These are phyloP conservation scores for Sphaerobolus stellatus DNA, from an alignment of 1,284 basidiomycete genomes.

Conservation along the genomic window DNA sequence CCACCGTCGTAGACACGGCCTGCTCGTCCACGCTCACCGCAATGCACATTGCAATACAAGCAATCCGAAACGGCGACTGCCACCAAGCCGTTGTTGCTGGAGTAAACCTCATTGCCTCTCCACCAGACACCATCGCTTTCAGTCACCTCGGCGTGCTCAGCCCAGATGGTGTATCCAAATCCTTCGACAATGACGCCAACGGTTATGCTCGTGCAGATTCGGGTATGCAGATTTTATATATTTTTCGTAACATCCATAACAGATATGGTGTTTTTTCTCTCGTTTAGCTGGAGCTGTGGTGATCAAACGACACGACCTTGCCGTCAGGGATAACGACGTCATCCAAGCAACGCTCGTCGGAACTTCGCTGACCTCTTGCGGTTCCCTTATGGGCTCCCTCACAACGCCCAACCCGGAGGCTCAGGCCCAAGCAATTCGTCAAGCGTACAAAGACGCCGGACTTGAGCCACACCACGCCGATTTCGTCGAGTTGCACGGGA, in stretches of 20 bases:
- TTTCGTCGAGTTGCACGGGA: slow-evolving; percentile 20
- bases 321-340: slow-evolving; percentile 23
- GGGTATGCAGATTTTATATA: not conserved
- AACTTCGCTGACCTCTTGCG: slow-evolving; percentile 30
- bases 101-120: slow-evolving; percentile 28
- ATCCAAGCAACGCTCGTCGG: slow-evolving; percentile 31
- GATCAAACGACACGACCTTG: slow-evolving; percentile 30
- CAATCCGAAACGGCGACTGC: slow-evolving; percentile 17
- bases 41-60: slow-evolving; percentile 19
- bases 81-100: slow-evolving; percentile 20
- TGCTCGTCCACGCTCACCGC: slow-evolving; percentile 18
- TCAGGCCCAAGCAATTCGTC: slow-evolving; percentile 29
- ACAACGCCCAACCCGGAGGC: slow-evolving; percentile 34
- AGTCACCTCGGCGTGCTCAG: slow-evolving; percentile 30
- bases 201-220: not conserved
- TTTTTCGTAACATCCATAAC: not conserved
- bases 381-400: slow-evolving; percentile 29
- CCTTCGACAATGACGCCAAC: slow-evolving; percentile 13
- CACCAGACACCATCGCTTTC: slow-evolving; percentile 30
- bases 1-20: slow-evolving; percentile 25
- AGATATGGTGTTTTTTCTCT: not conserved
- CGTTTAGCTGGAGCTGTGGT: slow-evolving; percentile 24
- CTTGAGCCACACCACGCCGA: slow-evolving; percentile 26
- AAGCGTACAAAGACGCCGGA: slow-evolving; percentile 27
- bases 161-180: slow-evolving; percentile 18